Percentiles rank a stretch among this genome's conserved stretches.
Evolutionary conservation across 176 grass and related monocot genomes (phyloP).

Genomic region (Saccharum spontaneum): DNA sequence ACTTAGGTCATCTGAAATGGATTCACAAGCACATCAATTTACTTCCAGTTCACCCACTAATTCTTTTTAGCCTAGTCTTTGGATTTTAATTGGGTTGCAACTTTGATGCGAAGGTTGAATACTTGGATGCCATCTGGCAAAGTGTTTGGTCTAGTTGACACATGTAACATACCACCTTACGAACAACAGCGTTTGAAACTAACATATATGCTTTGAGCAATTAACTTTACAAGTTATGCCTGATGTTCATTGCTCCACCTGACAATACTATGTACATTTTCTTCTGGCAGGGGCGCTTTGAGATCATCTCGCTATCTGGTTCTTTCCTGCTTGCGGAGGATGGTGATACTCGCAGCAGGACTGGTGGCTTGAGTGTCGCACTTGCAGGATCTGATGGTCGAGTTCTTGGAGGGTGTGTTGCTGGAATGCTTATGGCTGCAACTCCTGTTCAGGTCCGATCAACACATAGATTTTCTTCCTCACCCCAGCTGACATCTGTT

Average conservation of each 20-base stretch:
- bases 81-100: neutral
- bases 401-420: slow-evolving; percentile 92
- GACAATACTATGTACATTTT: neutral
- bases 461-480: neutral
- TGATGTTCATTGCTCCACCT: neutral
- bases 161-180: neutral
- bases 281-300: slow-evolving; percentile 85
- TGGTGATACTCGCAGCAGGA: slow-evolving; percentile 87
- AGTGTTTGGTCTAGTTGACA: neutral
- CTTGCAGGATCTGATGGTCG: slow-evolving; percentile 94
- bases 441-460: slow-evolving; percentile 78
- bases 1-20: neutral
- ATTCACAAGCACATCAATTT: neutral
- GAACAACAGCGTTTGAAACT: neutral
- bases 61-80: neutral
- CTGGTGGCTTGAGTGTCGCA: slow-evolving; percentile 86
- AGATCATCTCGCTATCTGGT: slow-evolving; percentile 97
- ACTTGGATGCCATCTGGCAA: neutral
- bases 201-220: neutral
- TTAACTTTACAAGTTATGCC: neutral
- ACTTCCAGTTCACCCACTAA: neutral
- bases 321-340: slow-evolving; percentile 94
- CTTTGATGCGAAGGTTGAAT: neutral
- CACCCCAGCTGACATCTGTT: neutral
- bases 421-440: slow-evolving; percentile 90